Evolutionary conservation across 495 filamentous ascomycete species (phyloP), one percentile per base, ranked within the genome.

Genomic region (Trichoderma orchidacearum): DNA sequence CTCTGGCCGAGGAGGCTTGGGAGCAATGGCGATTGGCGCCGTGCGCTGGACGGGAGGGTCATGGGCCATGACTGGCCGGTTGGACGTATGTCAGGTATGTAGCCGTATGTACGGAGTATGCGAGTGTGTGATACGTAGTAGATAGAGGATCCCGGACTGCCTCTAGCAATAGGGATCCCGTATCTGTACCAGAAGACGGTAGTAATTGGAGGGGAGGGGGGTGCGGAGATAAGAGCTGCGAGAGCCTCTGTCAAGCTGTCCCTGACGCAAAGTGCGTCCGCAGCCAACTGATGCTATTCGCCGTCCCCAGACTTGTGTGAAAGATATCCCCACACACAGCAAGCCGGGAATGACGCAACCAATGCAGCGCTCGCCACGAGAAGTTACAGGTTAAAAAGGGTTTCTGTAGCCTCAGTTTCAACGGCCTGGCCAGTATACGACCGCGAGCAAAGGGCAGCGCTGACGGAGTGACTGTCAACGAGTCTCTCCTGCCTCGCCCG

Each of bases 1-100:
- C 62, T 70, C 66, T 53, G 69, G 64, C 32, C 68, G 69, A 53
- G 73, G 68, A 34, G 74, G 74, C 64, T 78, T 77, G 61, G 78
- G 71, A 54, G 78, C 77, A 61, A 81, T 81, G 62, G 76, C 73
- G 60, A 81, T 81, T 62, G 78, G 78, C 61, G 71, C 74, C 68
- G 77, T 79, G 66, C 78, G 69, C 18, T 72, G 68, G 67, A 80
- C 67, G 59, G 71, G 60, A 59, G 65, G 67, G 61, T 74, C 68
- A 60, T 67, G 68, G 53, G 77, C 72, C 77, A 80, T 80, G 70
- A 63, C 61, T 68, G 58, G 71, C 61, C 51, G 71, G 54, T 54
- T n/a, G 58, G 62, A 31, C 27, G 53, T 55, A 53, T 45, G 50
- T 8, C 28, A 32, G n/a, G 13, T 30, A 57, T 27, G 11, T 51